Percentiles rank a stretch among this genome's conserved stretches.
Evolutionary conservation across 2,329 filamentous ascomycete species (phyloP).

Genomic region (Corniculantispora saksenae): DNA sequence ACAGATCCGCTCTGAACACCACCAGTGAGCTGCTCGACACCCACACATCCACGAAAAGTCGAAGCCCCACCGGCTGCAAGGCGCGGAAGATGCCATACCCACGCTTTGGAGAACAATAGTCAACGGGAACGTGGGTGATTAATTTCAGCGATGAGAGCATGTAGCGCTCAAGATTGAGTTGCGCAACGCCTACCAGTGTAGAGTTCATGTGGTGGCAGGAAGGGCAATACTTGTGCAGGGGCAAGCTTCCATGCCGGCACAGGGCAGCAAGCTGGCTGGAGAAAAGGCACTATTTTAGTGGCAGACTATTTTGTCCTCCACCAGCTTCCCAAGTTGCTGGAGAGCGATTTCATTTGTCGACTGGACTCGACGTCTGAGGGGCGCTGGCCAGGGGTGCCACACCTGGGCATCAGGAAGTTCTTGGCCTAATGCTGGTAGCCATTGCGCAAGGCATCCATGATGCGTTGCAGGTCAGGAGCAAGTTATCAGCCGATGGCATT

Average conservation of each 20-base stretch:
- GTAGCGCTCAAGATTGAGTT: not conserved
- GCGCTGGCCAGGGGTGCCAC: not conserved
- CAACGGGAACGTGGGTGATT: no score
- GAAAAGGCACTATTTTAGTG: conserved; percentile 1
- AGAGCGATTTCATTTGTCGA: conserved; percentile 9
- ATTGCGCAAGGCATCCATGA: no score
- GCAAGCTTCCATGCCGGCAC: not conserved
- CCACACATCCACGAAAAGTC: not conserved
- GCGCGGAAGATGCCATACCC: not conserved
- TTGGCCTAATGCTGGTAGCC: no score
- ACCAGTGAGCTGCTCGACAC: not conserved
- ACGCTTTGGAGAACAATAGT: no score
- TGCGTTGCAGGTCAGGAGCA: no score
- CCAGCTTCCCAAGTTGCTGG: not conserved
- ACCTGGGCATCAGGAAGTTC: no score
- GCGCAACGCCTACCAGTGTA: not conserved
- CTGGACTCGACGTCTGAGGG: not conserved
- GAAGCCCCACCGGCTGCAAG: not conserved
- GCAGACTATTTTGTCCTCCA: not conserved
- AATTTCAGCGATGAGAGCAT: not conserved
- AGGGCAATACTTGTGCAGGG: not conserved
- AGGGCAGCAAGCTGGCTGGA: not conserved
- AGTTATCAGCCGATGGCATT: no score
- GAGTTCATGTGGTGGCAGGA: not conserved
- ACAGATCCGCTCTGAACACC: not conserved